Evolutionary conservation across 179 eudicot genomes (phyloP).

Genomic region (Spinacia oleracea): DNA sequence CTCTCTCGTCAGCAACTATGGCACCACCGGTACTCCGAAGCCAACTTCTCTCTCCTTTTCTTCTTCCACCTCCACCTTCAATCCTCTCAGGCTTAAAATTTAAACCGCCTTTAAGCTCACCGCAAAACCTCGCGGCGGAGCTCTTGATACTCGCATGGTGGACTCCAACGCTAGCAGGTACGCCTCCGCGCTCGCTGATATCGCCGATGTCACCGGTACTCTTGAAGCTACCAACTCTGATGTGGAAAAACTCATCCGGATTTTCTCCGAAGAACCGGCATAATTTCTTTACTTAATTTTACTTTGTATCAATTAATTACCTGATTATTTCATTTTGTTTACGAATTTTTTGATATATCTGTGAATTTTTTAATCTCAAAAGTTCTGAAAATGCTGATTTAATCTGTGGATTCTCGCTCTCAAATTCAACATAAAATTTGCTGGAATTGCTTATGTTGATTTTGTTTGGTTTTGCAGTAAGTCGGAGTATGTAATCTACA

Average conservation of each 20-base stretch:
- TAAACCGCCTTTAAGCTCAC: constrained; percentile 35
- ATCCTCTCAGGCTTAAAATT: constrained; percentile 41
- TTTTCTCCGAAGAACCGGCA: constrained; percentile 54
- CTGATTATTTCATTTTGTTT: background rate
- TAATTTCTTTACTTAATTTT: background rate
- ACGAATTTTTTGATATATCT: background rate
- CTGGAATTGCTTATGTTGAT: background rate
- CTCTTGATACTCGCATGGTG: constrained; percentile 47
- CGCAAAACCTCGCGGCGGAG: constrained; percentile 40
- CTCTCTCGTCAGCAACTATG: too few species aligned
- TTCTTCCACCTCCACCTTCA: constrained; percentile 42
- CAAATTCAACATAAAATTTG: background rate
- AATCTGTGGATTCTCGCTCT: background rate
- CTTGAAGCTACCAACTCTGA: constrained; percentile 66
- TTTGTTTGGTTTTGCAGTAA: constrained; percentile 52
- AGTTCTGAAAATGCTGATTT: background rate
- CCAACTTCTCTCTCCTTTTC: constrained; percentile 42
- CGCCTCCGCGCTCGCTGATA: constrained; percentile 76
- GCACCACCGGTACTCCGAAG: constrained; percentile 19
- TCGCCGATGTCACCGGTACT: constrained; percentile 54
- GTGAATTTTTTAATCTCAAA: background rate
- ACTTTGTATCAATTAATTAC: too few species aligned
- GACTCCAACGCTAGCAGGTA: constrained; percentile 64
- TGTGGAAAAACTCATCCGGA: constrained; percentile 50
- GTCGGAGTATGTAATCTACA: constrained; percentile 92